Evolutionary conservation across 2,329 filamentous ascomycete genomes (phyloP), one percentile per base, ranked within the genome.

Genomic region (Penicillium sp.): DNA sequence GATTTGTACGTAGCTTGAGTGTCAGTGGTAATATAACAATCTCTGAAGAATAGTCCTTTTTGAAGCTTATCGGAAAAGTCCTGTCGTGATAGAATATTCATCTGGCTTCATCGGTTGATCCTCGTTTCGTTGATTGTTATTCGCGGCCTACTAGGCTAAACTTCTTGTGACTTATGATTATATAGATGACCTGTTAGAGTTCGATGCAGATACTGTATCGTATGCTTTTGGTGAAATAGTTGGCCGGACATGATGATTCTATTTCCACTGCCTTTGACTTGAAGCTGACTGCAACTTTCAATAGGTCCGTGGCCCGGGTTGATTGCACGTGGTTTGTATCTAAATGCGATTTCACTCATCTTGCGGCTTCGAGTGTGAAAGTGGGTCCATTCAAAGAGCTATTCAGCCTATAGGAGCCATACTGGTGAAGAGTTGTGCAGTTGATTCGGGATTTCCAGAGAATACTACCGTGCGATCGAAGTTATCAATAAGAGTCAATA

Each of bases 301-400:
- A 4, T 19, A 30, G 25, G 30, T n/a, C 6, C 11, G 11, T 48
- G n/a, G 16, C 26, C 25, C 14, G 11, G 28, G 11, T 5, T 19
- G 14, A 7, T 6, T 3, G 6, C 16, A 33, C 46, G 10, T 22
- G 26, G 46, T 49, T 25, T 8, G 8, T 22, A 22, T 51, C 6
- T 28, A 13, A 28, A 28, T 26, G 28, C 48, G 10, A 35, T 10
- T 13, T 22, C 11, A 19, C 14, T 28, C 25, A 13, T 13, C 22
- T 35, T 49, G n/a, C 48, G 35, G 48, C 48, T 22, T 33, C 48
- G 4, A 22, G 6, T 19, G 6, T 19, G 6, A 5, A 33, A 22
- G 48, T 51, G 48, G 48, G 48, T 35, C 48, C 48, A 33, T 35
- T 35, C n/a, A 19, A 30, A n/a, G 19, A 51, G 48, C 48, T 35